Conservation (phyloP, 2,329 filamentous ascomycete species). For the Didymella segeticola region DNA sequence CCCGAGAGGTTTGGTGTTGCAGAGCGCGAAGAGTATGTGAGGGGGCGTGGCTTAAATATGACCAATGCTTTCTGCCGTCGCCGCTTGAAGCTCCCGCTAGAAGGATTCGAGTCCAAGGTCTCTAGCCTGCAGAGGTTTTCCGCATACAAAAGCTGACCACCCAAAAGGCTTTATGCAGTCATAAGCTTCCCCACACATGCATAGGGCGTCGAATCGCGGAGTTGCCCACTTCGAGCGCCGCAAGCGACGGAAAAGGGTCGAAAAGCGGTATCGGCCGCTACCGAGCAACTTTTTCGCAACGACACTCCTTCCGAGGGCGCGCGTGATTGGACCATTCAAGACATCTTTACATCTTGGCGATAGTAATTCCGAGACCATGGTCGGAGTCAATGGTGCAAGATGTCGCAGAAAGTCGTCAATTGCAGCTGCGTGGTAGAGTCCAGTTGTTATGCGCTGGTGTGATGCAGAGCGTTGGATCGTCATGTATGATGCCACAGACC, state of each 20-base stretch:
- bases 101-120: not conserved
- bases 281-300: conserved; percentile 15
- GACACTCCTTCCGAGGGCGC: conserved; percentile 4
- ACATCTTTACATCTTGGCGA: conserved; percentile 8
- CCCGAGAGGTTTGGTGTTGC: conserved; percentile 19
- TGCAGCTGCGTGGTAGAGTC: too few species aligned
- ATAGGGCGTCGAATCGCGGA: conserved; percentile 6
- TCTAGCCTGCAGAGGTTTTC: conserved; percentile 6
- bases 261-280: conserved; percentile 31
- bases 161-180: not conserved
- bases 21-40: conserved; percentile 4
- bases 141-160: not conserved
- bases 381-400: not conserved
- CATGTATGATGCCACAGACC: conserved; percentile 4
- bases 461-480: not conserved
- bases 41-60: conserved; percentile 23
- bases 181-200: not conserved
- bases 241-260: conserved; percentile 20
- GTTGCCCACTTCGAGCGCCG: not conserved
- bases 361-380: not conserved
- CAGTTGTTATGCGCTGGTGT: not conserved
- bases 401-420: not conserved
- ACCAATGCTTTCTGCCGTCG: conserved; percentile 16
- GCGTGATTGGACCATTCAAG: conserved; percentile 24
- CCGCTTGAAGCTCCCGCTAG: conserved; percentile 11